Conservation (phyloP, 208 protist species). For the Trypanosomatidae sp. region DNA sequence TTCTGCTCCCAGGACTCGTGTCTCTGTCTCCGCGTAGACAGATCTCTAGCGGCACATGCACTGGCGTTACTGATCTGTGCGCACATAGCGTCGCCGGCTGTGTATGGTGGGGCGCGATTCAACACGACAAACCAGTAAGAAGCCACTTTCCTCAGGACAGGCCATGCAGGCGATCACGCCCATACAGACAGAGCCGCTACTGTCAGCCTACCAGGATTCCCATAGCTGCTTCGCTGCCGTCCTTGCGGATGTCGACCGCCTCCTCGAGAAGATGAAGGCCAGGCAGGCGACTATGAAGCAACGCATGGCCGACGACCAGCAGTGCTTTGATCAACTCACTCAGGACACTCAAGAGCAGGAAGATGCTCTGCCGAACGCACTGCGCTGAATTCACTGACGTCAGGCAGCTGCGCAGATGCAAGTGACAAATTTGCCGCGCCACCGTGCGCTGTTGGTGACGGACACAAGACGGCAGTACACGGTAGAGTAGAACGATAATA, state of each 20-base stretch:
- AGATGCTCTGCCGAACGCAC: background rate
- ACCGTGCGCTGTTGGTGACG: background rate
- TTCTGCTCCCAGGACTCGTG: background rate
- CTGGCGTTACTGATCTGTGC: background rate
- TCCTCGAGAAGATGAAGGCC: background rate
- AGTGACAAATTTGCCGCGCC: background rate
- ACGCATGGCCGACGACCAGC: background rate
- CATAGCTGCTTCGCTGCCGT: slow-evolving; percentile 1
- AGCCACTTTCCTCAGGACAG: background rate
- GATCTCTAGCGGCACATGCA: background rate
- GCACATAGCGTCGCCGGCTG: background rate
- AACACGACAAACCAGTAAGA: too few species aligned
- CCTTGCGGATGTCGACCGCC: slow-evolving; percentile 5
- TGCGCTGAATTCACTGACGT: background rate
- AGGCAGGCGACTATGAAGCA: background rate
- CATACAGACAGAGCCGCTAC: slow-evolving; percentile 7
- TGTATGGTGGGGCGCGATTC: background rate
- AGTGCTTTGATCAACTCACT: background rate
- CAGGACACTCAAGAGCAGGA: slow-evolving; percentile 6
- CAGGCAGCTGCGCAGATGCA: slow-evolving; percentile 1
- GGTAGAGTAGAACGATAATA: background rate
- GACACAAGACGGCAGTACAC: background rate
- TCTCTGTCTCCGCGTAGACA: background rate
- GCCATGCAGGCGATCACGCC: background rate
- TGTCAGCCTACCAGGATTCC: slow-evolving; percentile 14